phyloP scores from a whole-genome alignment of 495 filamentous ascomycete genomes.

The Tuber brumale region DNA sequence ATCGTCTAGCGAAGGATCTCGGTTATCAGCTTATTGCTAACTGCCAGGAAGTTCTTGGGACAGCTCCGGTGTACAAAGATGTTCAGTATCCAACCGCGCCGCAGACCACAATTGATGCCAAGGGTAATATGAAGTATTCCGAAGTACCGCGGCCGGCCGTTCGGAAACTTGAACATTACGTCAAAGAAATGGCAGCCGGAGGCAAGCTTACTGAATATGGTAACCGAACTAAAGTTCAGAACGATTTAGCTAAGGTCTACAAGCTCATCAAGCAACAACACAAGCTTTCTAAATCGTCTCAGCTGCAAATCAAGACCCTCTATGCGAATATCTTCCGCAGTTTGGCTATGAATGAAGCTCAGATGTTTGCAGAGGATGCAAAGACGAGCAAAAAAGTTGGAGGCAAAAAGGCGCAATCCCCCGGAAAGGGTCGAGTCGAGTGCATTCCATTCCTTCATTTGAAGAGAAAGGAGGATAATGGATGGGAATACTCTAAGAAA shows the following conservation, averaged over 20 bases:
- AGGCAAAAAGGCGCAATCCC: slow-evolving; percentile 13
- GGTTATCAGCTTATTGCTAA: slow-evolving; percentile 93
- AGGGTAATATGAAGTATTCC: slow-evolving; percentile 81
- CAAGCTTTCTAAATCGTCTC: slow-evolving; percentile 86
- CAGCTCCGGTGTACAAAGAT: slow-evolving; percentile 87
- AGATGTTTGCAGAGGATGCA: slow-evolving; percentile 68
- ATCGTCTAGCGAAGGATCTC: slow-evolving; percentile 92
- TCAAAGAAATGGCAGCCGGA: slow-evolving; percentile 96
- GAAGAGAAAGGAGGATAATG: slow-evolving; percentile 86
- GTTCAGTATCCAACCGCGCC: slow-evolving; percentile 87
- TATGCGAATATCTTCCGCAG: slow-evolving; percentile 92
- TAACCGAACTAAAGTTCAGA: slow-evolving; percentile 95
- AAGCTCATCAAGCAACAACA: slow-evolving; percentile 97
- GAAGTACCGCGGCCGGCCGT: slow-evolving; percentile 83
- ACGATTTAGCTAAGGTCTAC: slow-evolving; percentile 86
- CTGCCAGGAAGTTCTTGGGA: slow-evolving; percentile 81
- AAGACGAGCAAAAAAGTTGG: slow-evolving; percentile 62
- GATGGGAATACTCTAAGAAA: slow-evolving; percentile 99
- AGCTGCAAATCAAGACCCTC: slow-evolving; percentile 87
- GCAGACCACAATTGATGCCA: slow-evolving; percentile 78
- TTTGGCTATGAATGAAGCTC: slow-evolving; percentile 91
- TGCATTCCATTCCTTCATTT: slow-evolving; percentile 97
- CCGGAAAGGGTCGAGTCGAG: slow-evolving; percentile 53
- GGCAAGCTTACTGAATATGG: slow-evolving; percentile 98
- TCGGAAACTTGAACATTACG: slow-evolving; percentile 96